phyloP scores from a whole-genome alignment of 441 rosid species.

The Iberis amara region DNA sequence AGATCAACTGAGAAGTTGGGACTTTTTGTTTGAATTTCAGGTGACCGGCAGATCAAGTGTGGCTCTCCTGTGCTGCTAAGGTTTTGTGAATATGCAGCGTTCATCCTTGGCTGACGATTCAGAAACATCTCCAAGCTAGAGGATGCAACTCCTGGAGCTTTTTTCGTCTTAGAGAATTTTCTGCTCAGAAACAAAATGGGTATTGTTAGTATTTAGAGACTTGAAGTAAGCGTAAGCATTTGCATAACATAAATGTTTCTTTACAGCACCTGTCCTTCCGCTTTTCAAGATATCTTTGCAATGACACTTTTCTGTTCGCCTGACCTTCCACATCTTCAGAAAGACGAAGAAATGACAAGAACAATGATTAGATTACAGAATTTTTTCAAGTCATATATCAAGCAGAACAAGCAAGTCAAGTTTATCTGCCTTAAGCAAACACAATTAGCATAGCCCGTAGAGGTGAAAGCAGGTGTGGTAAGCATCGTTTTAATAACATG shows the following conservation, averaged over 20 bases:
- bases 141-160: conserved; percentile 40
- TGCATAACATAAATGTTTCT: conserved; percentile 4
- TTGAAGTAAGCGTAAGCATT: not conserved
- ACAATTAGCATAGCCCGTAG: not conserved
- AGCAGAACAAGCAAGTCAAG: not conserved
- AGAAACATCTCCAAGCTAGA: conserved; percentile 51
- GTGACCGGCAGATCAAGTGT: conserved; percentile 30
- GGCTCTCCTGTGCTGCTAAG: conserved; percentile 35
- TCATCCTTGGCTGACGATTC: conserved; percentile 44
- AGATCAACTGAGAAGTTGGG: conserved; percentile 56
- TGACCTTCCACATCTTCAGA: conserved; percentile 64
- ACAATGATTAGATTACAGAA: not conserved
- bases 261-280: conserved; percentile 61
- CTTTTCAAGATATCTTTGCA: conserved; percentile 78
- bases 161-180: conserved; percentile 51
- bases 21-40: conserved; percentile 40
- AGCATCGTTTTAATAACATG: not conserved
- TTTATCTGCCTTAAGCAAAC: not conserved
- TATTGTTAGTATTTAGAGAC: not conserved
- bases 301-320: conserved; percentile 50
- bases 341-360: conserved; percentile 17
- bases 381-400: conserved; percentile 1
- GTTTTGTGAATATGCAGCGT: conserved; percentile 48
- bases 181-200: conserved; percentile 37
- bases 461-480: conserved; percentile 6